These are phyloP conservation scores for Suhomyces emberorum DNA, from an alignment of 805 yeast species.

Conservation along the genomic window DNA sequence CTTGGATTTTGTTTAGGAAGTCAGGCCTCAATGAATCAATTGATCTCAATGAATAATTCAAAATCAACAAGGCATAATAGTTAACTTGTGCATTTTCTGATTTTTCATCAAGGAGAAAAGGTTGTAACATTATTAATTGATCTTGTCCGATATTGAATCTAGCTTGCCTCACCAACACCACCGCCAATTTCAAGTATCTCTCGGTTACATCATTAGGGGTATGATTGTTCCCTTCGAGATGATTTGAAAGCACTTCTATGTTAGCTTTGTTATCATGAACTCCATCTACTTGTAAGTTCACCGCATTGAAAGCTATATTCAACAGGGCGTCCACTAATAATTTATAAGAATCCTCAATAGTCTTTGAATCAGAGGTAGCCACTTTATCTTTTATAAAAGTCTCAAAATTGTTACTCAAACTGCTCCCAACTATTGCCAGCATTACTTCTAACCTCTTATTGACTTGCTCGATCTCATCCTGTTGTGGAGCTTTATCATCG, in stretches of 20 bases:
- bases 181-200: conserved; percentile 46
- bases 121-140: conserved; percentile 62
- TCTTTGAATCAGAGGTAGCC: conserved; percentile 22
- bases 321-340: conserved; percentile 34
- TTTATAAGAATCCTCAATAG: conserved; percentile 17
- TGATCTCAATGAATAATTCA: conserved; percentile 47
- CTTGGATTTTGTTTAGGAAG: conserved; percentile 49
- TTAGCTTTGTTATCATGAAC: neutral
- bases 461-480: conserved; percentile 3
- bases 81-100: conserved; percentile 40
- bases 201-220: conserved; percentile 15
- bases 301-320: conserved; percentile 30
- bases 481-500: neutral
- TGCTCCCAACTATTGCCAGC: conserved; percentile 36
- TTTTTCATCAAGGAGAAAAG: conserved; percentile 51
- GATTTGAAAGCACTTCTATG: neutral
- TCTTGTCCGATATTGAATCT: conserved; percentile 58
- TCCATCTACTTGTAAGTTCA: conserved; percentile 17
- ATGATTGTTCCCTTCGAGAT: too few relatives aligned
- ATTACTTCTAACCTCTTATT: conserved; percentile 32
- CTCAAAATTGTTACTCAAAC: conserved; percentile 43
- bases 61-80: conserved; percentile 51
- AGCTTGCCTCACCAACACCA: conserved; percentile 53
- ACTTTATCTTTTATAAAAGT: conserved; percentile 45
- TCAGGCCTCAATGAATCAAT: conserved; percentile 45